These are phyloP conservation scores for Vanilla planifolia DNA, from an alignment of 106 monocot species.

Conservation along the genomic window DNA sequence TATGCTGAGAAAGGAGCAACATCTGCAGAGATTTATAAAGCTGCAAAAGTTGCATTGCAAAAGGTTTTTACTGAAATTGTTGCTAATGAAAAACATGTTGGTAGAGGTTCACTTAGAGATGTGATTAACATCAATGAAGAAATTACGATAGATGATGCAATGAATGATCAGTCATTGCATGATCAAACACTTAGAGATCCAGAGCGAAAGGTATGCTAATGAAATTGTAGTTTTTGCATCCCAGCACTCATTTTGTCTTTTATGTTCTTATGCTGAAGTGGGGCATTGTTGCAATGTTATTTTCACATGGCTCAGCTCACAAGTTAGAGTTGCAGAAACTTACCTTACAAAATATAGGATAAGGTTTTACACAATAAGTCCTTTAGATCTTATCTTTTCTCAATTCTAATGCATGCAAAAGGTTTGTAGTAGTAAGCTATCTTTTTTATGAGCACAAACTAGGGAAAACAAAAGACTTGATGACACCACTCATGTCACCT, in stretches of 20 bases:
- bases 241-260: neutral
- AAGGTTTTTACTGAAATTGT: conserved; percentile 66
- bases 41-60: conserved; percentile 64
- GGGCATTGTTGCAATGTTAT: neutral
- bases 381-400: neutral
- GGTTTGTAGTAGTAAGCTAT: too few species aligned
- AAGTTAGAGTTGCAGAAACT: neutral
- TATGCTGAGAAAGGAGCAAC: conserved; percentile 67
- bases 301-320: too few species aligned
- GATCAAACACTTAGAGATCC: conserved; percentile 56
- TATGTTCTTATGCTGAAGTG: neutral
- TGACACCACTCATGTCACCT: too few species aligned
- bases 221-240: neutral
- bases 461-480: too few species aligned
- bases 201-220: conserved; percentile 50
- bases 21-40: conserved; percentile 54
- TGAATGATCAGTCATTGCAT: conserved; percentile 42
- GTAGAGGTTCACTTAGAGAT: conserved; percentile 49
- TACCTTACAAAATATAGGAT: neutral
- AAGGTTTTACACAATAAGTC: neutral
- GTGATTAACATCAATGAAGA: conserved; percentile 96
- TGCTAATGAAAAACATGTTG: conserved; percentile 43
- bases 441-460: too few species aligned
- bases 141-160: conserved; percentile 64
- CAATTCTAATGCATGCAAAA: too few species aligned